A percentile compares a stretch with the other conserved stretches of the same genome.
phyloP scores from a whole-genome alignment of 208 protist genomes.

The Lotmaria passim region DNA sequence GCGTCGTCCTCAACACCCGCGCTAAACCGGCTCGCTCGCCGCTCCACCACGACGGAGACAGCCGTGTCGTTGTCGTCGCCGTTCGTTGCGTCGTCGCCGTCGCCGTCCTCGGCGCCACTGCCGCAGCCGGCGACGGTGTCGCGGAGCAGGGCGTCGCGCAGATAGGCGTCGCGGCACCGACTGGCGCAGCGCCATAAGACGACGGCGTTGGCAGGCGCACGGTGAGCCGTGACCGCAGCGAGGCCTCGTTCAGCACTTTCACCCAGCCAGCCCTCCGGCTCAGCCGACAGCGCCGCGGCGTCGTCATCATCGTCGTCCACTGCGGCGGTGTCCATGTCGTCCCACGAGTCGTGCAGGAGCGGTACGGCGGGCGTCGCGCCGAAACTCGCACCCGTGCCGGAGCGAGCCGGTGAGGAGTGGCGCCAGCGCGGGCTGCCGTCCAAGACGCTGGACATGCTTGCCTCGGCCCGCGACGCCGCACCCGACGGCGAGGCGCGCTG shows the following conservation, averaged over 20 bases:
- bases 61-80: not conserved
- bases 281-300: not conserved
- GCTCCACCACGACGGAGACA: not conserved
- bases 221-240: slow-evolving; percentile 11
- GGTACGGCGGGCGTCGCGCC: not conserved
- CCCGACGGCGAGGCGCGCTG: not conserved
- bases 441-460: slow-evolving; percentile 1
- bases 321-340: slow-evolving; percentile 16
- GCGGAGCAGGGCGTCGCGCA: slow-evolving; percentile 31
- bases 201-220: slow-evolving; percentile 26
- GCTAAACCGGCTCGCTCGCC: not conserved
- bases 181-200: slow-evolving; percentile 39
- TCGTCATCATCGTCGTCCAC: no score
- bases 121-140: not conserved
- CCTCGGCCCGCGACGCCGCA: not conserved
- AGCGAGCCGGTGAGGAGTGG: slow-evolving; percentile 20
- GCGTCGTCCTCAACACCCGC: not conserved
- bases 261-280: not conserved
- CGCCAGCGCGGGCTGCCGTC: slow-evolving; percentile 19
- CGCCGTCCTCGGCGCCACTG: not conserved
- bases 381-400: slow-evolving; percentile 6
- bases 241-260: not conserved
- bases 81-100: not conserved
- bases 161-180: slow-evolving; percentile 22
- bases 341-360: slow-evolving; percentile 27